A percentile compares a stretch with the other conserved stretches of the same genome.
Evolutionary conservation across 1,284 basidiomycete genomes (phyloP).

Genomic region (Heterobasidion occidentale): DNA sequence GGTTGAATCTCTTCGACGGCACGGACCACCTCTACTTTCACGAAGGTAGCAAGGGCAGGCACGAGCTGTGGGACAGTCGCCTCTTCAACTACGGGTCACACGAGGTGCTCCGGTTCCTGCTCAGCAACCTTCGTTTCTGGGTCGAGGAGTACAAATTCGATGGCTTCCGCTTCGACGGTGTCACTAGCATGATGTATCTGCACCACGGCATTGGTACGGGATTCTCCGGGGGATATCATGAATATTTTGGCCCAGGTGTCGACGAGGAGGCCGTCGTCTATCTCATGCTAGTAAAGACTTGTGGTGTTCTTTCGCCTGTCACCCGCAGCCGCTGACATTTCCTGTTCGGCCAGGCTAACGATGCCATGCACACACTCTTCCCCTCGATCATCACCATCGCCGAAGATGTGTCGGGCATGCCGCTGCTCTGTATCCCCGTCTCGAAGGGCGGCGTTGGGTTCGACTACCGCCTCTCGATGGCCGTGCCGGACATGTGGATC

Average conservation of each 20-base stretch:
- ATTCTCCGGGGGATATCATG: conserved; percentile 96
- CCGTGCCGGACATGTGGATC: conserved; percentile 99
- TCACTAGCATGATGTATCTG: conserved; percentile 98
- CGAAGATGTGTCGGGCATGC: conserved; percentile 98
- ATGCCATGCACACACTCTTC: conserved; percentile 78
- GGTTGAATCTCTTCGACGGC: conserved; percentile 93
- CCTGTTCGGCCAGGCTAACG: conserved; percentile 66
- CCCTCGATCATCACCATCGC: conserved; percentile 87
- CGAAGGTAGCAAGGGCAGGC: conserved; percentile 81
- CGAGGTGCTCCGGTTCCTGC: conserved; percentile 90
- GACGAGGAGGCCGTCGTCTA: conserved; percentile 92
- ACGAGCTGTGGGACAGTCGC: conserved; percentile 95
- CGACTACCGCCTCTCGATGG: conserved; percentile 97
- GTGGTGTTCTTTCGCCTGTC: not conserved
- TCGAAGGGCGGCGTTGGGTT: conserved; percentile 88
- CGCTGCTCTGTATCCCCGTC: conserved; percentile 81
- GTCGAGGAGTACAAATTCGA: conserved; percentile 95
- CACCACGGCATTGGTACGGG: conserved; percentile 98
- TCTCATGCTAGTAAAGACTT: conserved; percentile 81
- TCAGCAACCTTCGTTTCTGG: conserved; percentile 94
- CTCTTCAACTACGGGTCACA: conserved; percentile 95
- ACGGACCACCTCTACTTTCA: conserved; percentile 98
- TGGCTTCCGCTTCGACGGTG: conserved; percentile 97
- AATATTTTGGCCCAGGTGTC: conserved; percentile 86
- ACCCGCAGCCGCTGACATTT: conserved; percentile 1